These are phyloP conservation scores for Penicillium sp. DNA, from an alignment of 2,329 filamentous ascomycete genomes.

Conservation along the genomic window DNA sequence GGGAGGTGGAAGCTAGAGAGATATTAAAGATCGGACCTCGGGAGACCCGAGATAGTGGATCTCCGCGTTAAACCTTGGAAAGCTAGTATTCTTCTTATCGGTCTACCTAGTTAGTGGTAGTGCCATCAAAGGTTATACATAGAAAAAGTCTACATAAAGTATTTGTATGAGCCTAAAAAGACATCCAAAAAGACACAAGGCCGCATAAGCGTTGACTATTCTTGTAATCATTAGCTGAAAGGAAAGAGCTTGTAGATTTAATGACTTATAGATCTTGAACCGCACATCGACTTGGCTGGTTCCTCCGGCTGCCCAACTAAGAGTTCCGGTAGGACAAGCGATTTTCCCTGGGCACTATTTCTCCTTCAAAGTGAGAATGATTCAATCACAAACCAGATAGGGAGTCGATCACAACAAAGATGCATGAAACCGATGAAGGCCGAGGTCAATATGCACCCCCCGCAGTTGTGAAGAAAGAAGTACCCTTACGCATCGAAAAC, in stretches of 20 bases:
- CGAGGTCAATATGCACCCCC: constrained; percentile 14
- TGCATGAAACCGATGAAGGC: neutral
- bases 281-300: neutral
- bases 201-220: no score
- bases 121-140: no score
- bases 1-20: neutral
- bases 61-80: neutral
- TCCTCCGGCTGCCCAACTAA: neutral
- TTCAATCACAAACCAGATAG: neutral
- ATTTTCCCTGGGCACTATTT: neutral
- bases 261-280: no score
- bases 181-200: no score
- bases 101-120: no score
- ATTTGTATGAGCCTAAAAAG: no score
- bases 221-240: no score
- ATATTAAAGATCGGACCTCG: neutral
- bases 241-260: no score
- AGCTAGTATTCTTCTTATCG: no score
- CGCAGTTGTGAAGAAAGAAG: constrained; percentile 2
- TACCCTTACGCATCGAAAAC: neutral
- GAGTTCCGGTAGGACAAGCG: neutral
- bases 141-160: no score
- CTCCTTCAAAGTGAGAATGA: neutral
- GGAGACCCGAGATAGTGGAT: neutral
- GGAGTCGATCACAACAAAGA: neutral